Evolutionary conservation across 805 yeast genomes (phyloP).

Genomic region (Saccharomycopsis javanensis): DNA sequence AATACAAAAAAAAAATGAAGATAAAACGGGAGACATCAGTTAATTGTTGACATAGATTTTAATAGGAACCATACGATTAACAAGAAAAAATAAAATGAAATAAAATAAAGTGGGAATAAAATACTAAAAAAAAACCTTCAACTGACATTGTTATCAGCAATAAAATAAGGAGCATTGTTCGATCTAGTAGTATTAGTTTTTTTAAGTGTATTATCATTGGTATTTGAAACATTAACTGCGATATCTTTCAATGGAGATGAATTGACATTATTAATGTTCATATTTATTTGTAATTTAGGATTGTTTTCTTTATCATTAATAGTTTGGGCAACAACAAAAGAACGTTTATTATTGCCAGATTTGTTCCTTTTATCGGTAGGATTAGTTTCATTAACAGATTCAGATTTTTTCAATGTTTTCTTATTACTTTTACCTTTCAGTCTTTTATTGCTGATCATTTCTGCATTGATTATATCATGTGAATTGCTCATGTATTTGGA

Average conservation of each 20-base stretch:
- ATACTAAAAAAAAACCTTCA: neutral
- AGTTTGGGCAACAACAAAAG: neutral
- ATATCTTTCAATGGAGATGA: neutral
- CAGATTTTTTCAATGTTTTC: neutral
- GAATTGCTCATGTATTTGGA: conserved; percentile 1
- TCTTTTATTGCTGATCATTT: neutral
- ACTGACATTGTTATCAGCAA: neutral
- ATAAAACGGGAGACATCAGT: no score
- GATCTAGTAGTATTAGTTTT: neutral
- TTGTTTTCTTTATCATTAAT: neutral
- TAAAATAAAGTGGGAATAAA: no score
- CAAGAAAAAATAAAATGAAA: no score
- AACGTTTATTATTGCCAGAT: neutral
- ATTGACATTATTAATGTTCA: neutral
- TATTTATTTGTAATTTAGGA: neutral
- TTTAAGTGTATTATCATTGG: neutral
- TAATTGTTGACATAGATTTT: no score
- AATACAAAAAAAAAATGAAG: no score
- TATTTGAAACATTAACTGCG: neutral
- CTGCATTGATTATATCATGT: neutral
- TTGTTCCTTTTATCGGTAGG: neutral
- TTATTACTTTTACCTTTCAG: neutral
- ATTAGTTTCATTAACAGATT: neutral
- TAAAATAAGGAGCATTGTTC: neutral
- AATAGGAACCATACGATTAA: no score